Evolutionary conservation across 108 stramenopile species (phyloP), one percentile per base, ranked within the genome.

Genomic region (Skeletonema grethae): DNA sequence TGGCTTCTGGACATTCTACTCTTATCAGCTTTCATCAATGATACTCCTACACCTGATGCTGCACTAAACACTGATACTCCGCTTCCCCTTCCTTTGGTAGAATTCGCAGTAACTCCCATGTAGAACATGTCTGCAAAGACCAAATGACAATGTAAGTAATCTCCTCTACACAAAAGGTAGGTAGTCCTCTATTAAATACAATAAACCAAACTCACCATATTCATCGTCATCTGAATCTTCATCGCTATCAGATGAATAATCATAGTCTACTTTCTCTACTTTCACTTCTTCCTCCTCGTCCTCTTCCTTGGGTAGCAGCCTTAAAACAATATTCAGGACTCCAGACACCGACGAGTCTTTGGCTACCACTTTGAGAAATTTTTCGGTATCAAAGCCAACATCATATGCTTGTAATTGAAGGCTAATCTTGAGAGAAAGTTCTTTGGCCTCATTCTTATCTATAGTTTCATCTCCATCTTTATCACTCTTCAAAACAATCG

Each of bases 331-430:
- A 24, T 68, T 28, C 55, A 80, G 64, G 45, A 80, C 64, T 15
- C 55, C 61, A 6, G 72, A n/a, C 16, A 80, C 57, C 16, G 72
- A 62, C 25, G 79, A 72, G 59, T 53, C 38, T 20, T 57, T 65
- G 9, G 67, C 67, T 38, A 80, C 48, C 8, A 72, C 72, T 41
- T 67, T 69, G 56, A 73, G 28, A 58, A 80, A 80, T 57, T 80
- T 80, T 24, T 73, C 63, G 13, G 46, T 50, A 38, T 80, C 72
- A 57, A 80, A 80, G 50, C 73, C 72, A 9, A 80, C 72, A 15
- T 68, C 79, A 16, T 80, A 73, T 20, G 56, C 66, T 73, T 73
- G 66, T 29, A 80, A 31, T 65, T 69, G 67, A n/a, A 80, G 63
- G 20, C 56, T 34, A 38, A 80, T 80, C 28, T 69, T 45, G 3